Evolutionary conservation across 495 filamentous ascomycete genomes (phyloP).

Genomic region (Oleoguttula mirabilis): DNA sequence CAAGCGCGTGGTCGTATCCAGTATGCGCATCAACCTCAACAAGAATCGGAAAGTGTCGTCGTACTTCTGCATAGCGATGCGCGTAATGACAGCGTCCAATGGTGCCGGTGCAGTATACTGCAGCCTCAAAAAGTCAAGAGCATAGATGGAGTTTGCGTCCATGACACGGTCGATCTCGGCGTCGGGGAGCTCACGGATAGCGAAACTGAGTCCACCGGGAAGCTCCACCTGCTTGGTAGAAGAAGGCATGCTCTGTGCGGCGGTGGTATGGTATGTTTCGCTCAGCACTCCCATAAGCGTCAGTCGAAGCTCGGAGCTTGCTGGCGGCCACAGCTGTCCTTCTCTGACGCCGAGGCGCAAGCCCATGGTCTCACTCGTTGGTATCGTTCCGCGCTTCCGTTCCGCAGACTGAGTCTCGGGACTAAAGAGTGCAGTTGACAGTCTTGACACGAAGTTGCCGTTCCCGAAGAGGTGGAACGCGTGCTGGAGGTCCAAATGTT

Average conservation of each 20-base stretch:
- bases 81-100: slow-evolving; percentile 61
- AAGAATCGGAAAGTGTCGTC: slow-evolving; percentile 71
- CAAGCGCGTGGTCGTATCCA: slow-evolving; percentile 61
- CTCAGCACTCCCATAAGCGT: slow-evolving; percentile 77
- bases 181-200: slow-evolving; percentile 64
- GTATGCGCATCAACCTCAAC: slow-evolving; percentile 66
- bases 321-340: slow-evolving; percentile 78
- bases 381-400: slow-evolving; percentile 51
- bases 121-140: slow-evolving; percentile 79
- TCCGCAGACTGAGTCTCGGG: slow-evolving; percentile 74
- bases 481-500: slow-evolving; percentile 66
- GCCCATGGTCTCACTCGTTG: slow-evolving; percentile 63
- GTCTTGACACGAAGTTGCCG: slow-evolving; percentile 64
- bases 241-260: slow-evolving; percentile 11
- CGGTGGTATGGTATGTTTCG: slow-evolving; percentile 47
- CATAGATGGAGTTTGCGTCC: slow-evolving; percentile 67
- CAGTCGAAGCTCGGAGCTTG: slow-evolving; percentile 78
- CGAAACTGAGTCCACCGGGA: slow-evolving; percentile 74
- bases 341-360: slow-evolving; percentile 52
- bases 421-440: slow-evolving; percentile 76
- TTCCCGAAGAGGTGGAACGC: slow-evolving; percentile 75
- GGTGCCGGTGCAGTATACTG: slow-evolving; percentile 69
- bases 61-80: slow-evolving; percentile 56
- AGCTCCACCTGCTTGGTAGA: slow-evolving; percentile 31
- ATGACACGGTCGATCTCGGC: slow-evolving; percentile 67